Percentiles rank a stretch among this genome's conserved stretches.
phyloP scores from a whole-genome alignment of 2,329 filamentous ascomycete species.

The Ilyonectria mors-panacis region DNA sequence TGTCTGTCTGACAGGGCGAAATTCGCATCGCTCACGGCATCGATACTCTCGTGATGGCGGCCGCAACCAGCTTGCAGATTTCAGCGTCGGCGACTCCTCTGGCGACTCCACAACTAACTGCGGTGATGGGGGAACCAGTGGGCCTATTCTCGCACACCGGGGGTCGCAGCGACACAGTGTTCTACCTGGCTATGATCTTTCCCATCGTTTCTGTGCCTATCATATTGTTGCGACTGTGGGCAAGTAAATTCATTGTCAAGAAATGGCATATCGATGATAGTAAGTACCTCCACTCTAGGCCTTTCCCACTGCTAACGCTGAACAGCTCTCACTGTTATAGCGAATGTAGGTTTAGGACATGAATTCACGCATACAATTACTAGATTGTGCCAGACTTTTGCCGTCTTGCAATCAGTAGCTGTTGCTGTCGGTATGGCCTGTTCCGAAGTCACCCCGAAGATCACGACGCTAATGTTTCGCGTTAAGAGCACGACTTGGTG shows the following conservation, averaged over 20 bases:
- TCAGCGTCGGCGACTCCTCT: not conserved
- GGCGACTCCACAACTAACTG: not conserved
- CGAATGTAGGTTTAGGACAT: not conserved
- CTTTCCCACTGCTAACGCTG: not conserved
- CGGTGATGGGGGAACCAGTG: not conserved
- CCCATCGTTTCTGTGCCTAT: not conserved
- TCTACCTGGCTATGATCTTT: not conserved
- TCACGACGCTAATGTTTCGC: not conserved
- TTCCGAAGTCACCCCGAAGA: not conserved
- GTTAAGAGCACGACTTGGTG: slow-evolving; percentile 29
- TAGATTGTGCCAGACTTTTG: not conserved
- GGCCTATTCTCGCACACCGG: not conserved
- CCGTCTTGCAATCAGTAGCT: not conserved
- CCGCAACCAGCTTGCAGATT: not conserved
- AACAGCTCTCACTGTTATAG: not conserved
- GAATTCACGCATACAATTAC: not conserved
- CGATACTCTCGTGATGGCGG: not conserved
- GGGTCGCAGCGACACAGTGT: not conserved
- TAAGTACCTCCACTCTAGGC: not conserved
- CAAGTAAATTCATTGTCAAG: not conserved
- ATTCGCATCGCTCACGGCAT: not conserved
- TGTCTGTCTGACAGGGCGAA: not conserved
- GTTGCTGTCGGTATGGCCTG: not conserved
- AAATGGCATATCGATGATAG: not conserved
- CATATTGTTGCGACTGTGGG: not conserved